These are phyloP conservation scores for Solanum piurae DNA, from an alignment of 257 asterid species.

Conservation along the genomic window DNA sequence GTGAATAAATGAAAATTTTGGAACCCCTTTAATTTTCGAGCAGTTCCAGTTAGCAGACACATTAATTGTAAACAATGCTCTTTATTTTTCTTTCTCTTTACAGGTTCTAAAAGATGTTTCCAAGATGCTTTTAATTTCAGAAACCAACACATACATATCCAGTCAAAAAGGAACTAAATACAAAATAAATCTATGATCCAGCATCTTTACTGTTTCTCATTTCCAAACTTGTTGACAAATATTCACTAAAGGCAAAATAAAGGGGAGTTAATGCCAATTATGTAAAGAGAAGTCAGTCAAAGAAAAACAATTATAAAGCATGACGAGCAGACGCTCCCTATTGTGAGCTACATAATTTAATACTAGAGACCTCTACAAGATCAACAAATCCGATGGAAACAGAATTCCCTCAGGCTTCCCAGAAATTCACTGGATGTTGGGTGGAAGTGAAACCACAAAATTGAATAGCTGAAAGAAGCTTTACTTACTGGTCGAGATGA, in stretches of 20 bases:
- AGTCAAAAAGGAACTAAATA: background rate
- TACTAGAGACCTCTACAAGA: background rate
- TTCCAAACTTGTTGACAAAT: background rate
- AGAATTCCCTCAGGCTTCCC: background rate
- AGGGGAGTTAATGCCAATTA: background rate
- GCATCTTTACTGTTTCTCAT: background rate
- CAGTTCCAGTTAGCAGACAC: background rate
- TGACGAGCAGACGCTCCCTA: background rate
- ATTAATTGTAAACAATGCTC: background rate
- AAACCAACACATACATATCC: background rate
- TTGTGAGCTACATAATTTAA: background rate
- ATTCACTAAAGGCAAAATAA: background rate
- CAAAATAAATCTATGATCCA: background rate
- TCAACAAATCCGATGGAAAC: background rate
- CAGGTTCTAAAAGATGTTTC: background rate
- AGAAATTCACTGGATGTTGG: background rate
- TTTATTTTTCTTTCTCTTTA: background rate
- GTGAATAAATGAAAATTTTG: background rate
- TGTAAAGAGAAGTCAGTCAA: background rate
- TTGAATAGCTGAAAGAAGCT: background rate
- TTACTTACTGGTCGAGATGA: slow-evolving; percentile 89
- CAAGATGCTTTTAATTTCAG: background rate
- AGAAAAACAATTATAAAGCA: background rate
- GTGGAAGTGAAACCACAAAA: background rate
- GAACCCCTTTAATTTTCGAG: background rate